Evolutionary conservation across 2,329 filamentous ascomycete species (phyloP).

Genomic region (Pseudopyrenochaeta lycopersici): DNA sequence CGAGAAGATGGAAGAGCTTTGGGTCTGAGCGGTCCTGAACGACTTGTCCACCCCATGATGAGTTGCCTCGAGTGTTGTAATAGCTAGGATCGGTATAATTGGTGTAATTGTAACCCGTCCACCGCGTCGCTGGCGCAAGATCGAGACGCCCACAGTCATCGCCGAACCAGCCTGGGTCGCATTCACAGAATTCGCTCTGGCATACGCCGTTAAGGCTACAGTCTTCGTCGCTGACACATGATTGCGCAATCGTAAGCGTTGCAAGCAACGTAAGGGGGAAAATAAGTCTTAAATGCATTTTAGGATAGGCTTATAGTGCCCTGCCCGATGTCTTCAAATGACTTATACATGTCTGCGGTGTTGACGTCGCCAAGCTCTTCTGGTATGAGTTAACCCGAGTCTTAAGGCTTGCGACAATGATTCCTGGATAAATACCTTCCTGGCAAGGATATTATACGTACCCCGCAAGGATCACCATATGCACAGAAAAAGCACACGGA

Average conservation of each 20-base stretch:
- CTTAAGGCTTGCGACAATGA: too few relatives aligned
- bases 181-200: constrained; percentile 19
- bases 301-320: too few relatives aligned
- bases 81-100: constrained; percentile 17
- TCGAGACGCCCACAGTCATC: constrained; percentile 58
- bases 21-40: constrained; percentile 53
- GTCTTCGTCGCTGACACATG: constrained; percentile 44
- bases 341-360: too few relatives aligned
- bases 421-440: too few relatives aligned
- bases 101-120: constrained; percentile 59
- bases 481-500: too few relatives aligned
- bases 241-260: neutral
- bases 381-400: too few relatives aligned
- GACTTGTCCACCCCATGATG: constrained; percentile 60
- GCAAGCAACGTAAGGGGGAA: too few relatives aligned
- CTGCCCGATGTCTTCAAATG: too few relatives aligned
- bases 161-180: constrained; percentile 57
- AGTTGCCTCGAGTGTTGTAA: constrained; percentile 44
- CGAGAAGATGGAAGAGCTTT: constrained; percentile 56
- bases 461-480: too few relatives aligned
- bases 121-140: constrained; percentile 51
- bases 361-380: too few relatives aligned
- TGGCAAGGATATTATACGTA: too few relatives aligned
- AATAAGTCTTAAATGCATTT: too few relatives aligned
- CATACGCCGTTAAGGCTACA: constrained; percentile 55